phyloP scores from a whole-genome alignment of 305 asterid genomes.

The Fraxinus sp. region DNA sequence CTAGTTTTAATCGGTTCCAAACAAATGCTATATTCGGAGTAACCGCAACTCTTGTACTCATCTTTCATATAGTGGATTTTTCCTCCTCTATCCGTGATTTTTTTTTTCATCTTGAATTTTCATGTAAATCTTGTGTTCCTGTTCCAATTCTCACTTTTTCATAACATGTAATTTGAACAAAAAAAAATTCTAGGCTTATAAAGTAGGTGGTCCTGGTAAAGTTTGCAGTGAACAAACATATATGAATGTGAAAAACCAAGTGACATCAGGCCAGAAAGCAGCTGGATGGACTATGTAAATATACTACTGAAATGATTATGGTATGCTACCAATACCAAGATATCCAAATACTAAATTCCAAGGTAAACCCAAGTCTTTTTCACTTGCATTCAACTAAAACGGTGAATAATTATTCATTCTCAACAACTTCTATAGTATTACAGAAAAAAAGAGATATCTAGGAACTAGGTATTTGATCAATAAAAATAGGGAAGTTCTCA shows the following conservation, averaged over 20 bases:
- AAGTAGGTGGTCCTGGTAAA: background rate
- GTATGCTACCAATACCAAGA: background rate
- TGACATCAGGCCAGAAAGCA: background rate
- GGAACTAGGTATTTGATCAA: too few species aligned
- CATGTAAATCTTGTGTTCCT: too few species aligned
- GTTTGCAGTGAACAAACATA: background rate
- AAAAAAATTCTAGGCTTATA: background rate
- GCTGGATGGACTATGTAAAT: background rate
- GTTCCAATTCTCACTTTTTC: too few species aligned
- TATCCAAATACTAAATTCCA: background rate
- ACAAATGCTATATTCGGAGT: too few species aligned
- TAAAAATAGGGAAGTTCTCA: too few species aligned
- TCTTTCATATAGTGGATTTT: too few species aligned
- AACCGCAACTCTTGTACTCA: too few species aligned
- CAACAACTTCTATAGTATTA: background rate
- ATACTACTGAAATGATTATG: background rate
- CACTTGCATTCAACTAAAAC: background rate
- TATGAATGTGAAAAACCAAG: background rate
- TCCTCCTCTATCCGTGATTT: too few species aligned
- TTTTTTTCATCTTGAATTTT: too few species aligned
- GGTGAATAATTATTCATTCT: background rate
- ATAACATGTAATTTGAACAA: background rate
- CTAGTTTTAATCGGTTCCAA: too few species aligned
- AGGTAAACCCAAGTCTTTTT: background rate
- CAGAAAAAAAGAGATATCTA: background rate